Base-by-base conservation (phyloP, 768 basidiomycete genomes). In the Rhizopogon vulgaris region DNA sequence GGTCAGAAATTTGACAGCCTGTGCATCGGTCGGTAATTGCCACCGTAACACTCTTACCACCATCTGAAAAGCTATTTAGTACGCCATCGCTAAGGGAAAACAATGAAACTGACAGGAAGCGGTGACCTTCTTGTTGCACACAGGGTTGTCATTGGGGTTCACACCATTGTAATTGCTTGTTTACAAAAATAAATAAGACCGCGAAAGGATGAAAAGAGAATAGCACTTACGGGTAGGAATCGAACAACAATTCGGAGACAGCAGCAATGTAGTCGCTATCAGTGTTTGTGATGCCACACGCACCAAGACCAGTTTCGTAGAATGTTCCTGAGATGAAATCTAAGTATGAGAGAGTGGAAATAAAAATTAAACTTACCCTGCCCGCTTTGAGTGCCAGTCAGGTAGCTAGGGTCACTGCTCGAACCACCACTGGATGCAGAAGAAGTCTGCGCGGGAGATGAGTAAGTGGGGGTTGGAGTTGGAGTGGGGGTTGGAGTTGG, bases 141-240 rank as follows among this genome's bases (percentile, higher is more conserved):
- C 64, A 32, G 90, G 87, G 71, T 93, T 90, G 51, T 56, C 60
- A 66, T 91, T 92, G 25, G 89, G 85, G 72, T 92, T 80, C 6
- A 46, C 72, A 24, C 77, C 76, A 15, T 67, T 48, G 63, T 81
- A 85, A 9, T 73, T 78, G 41, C 85, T 88, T 40, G 22, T 41
- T 42, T 38, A 30, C 51, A 12, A n/a, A 41, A 18, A 27, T 9
- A 27, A 36, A 18, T 34, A 12, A 49, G 38, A 39, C 22, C 52
- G 8, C 18, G 15, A 25, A 48, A 57, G 56, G 14, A 24, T 24
- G 36, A 15, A 30, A 27, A 15, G 10, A 22, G 9, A 48, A 42
- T 17, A 27, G 11, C 12, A 59, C 72, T 48, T 38, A 73, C 71
- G 71, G 69, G 57, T 47, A 73, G 1, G 1, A 0, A 42, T 75